A percentile compares a stretch with the other conserved stretches of the same genome.
Conservation (phyloP, 768 basidiomycete species). For the Lentinula guzmanii region DNA sequence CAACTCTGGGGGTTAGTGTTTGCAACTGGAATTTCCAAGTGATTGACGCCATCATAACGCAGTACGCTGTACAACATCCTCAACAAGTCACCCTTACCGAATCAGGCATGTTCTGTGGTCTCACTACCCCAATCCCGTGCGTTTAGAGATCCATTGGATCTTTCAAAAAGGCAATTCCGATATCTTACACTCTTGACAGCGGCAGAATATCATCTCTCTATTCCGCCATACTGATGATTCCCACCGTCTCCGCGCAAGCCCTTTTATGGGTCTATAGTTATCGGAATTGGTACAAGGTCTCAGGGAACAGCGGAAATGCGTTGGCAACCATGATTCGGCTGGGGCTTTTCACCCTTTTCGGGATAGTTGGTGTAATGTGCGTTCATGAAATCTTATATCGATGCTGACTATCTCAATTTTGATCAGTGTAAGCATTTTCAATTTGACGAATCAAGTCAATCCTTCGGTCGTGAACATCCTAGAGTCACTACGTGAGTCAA, state of each 20-base stretch:
- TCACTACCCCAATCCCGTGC: neutral
- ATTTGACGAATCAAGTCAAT: neutral
- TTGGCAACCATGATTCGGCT: slow-evolving; percentile 6
- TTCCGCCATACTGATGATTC: slow-evolving; percentile 3
- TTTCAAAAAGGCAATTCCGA: neutral
- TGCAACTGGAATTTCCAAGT: neutral
- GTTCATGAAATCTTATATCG: neutral
- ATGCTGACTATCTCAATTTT: neutral
- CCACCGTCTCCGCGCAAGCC: neutral
- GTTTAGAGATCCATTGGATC: neutral
- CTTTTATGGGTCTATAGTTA: neutral
- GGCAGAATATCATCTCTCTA: neutral
- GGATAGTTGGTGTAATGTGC: slow-evolving; percentile 6
- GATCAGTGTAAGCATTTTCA: neutral
- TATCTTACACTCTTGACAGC: neutral
- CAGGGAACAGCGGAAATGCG: neutral
- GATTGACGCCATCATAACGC: neutral
- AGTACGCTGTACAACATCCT: slow-evolving; percentile 7
- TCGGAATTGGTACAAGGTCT: neutral
- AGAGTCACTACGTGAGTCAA: slow-evolving; percentile 5
- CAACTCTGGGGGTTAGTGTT: neutral
- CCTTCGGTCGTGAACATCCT: neutral
- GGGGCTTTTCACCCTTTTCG: slow-evolving; percentile 5
- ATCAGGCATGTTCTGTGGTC: slow-evolving; percentile 9
- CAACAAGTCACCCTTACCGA: neutral